A percentile compares a stretch with the other conserved stretches of the same genome.
phyloP scores from a whole-genome alignment of 768 basidiomycete species.

The Pleurotus tuber-regium region DNA sequence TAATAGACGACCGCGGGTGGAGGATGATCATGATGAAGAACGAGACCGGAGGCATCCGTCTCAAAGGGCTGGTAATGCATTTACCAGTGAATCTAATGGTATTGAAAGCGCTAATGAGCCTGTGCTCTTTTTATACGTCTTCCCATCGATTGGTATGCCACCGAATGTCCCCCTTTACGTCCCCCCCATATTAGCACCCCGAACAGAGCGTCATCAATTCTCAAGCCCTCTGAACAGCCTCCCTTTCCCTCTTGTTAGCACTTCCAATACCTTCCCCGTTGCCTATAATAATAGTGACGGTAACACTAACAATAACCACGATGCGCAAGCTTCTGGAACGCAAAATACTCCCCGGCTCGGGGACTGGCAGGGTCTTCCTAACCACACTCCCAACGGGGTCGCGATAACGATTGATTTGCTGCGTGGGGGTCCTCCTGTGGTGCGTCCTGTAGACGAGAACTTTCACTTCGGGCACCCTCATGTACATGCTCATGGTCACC shows the following conservation, averaged over 20 bases:
- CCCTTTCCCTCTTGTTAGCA: slow-evolving; percentile 2
- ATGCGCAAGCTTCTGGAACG: neutral
- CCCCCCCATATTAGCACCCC: neutral
- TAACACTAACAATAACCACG: no score
- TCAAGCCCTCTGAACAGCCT: no score
- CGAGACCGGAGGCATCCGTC: slow-evolving; percentile 9
- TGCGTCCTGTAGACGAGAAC: neutral
- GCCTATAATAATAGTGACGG: neutral
- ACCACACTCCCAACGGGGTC: neutral
- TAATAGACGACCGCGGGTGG: slow-evolving; percentile 6
- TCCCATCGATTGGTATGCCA: neutral
- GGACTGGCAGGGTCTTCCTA: neutral
- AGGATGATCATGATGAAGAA: slow-evolving; percentile 8
- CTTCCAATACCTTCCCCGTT: neutral
- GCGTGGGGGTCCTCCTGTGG: slow-evolving; percentile 1
- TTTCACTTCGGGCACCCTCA: neutral
- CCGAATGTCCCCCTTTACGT: no score
- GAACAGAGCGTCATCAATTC: neutral
- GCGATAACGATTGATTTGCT: slow-evolving; percentile 9
- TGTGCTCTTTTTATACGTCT: neutral
- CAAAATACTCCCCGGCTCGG: neutral
- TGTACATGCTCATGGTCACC: neutral
- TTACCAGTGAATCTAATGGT: neutral
- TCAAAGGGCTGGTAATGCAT: slow-evolving; percentile 8
- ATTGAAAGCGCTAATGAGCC: slow-evolving; percentile 1